A percentile compares a stretch with the other conserved stretches of the same genome.
phyloP scores from a whole-genome alignment of 345 rosid genomes.

The Euclidium syriacum region DNA sequence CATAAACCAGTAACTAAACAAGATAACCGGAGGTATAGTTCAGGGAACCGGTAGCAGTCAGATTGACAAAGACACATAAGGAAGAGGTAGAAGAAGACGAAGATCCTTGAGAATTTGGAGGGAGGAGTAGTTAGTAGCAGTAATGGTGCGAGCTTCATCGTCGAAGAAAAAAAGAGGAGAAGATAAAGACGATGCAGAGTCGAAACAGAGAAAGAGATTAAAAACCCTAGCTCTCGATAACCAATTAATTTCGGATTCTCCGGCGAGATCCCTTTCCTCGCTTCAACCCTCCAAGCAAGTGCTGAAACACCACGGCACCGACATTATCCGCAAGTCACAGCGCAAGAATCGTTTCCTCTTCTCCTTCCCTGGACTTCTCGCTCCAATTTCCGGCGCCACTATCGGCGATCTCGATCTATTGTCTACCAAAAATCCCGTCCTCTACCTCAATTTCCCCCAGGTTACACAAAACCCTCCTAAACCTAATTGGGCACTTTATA shows the following conservation, averaged over 20 bases:
- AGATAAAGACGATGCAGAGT: conserved; percentile 29
- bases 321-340: conserved; percentile 71
- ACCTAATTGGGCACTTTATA: neutral
- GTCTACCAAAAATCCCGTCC: conserved; percentile 78
- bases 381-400: conserved; percentile 53
- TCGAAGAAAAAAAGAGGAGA: conserved; percentile 31
- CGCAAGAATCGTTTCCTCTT: conserved; percentile 79
- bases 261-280: conserved; percentile 38
- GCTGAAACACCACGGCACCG: conserved; percentile 71
- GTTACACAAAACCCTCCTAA: conserved; percentile 22
- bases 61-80: neutral
- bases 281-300: conserved; percentile 58
- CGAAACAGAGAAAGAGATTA: conserved; percentile 34
- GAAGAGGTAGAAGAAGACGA: neutral
- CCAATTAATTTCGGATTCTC: conserved; percentile 43
- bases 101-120: neutral
- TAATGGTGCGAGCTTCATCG: conserved; percentile 35
- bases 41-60: too few relatives aligned
- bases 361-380: conserved; percentile 56
- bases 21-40: too few relatives aligned
- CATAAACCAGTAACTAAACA: too few relatives aligned
- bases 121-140: conserved; percentile 32
- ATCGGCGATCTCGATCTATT: conserved; percentile 81
- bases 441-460: conserved; percentile 85
- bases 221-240: conserved; percentile 55